Evolutionary conservation across 768 basidiomycete species (phyloP).

Genomic region (Favolaschia claudopus): DNA sequence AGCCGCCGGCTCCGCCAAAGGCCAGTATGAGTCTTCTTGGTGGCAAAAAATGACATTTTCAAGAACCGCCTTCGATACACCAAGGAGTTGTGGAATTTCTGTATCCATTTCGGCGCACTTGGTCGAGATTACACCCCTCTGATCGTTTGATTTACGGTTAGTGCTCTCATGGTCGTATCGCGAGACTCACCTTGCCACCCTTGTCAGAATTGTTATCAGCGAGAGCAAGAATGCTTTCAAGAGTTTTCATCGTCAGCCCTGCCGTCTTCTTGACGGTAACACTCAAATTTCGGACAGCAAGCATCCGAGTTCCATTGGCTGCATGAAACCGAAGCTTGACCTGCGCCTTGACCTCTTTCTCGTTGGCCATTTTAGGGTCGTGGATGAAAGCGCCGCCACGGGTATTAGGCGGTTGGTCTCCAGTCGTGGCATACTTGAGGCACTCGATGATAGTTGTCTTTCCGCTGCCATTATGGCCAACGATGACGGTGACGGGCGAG

Average conservation of each 20-base stretch:
- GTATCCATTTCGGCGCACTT: conserved; percentile 97
- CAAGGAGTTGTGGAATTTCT: conserved; percentile 92
- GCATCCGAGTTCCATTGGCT: conserved; percentile 89
- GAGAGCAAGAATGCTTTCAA: conserved; percentile 87
- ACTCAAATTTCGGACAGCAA: conserved; percentile 88
- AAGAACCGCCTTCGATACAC: conserved; percentile 97
- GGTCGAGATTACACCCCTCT: conserved; percentile 93
- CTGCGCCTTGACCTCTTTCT: conserved; percentile 99
- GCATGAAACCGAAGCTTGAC: conserved; percentile 94
- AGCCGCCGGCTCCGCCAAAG: conserved; percentile 86
- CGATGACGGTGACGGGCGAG: conserved; percentile 96
- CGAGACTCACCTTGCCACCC: conserved; percentile 73
- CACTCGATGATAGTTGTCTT: conserved; percentile 99
- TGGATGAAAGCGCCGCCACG: conserved; percentile 99
- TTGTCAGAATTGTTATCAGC: conserved; percentile 72
- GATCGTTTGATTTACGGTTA: neutral
- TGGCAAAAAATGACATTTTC: conserved; percentile 99
- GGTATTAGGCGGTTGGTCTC: conserved; percentile 96
- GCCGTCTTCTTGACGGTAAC: conserved; percentile 92
- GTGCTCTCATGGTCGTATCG: neutral
- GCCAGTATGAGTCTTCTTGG: conserved; percentile 99
- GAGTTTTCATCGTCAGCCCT: conserved; percentile 94
- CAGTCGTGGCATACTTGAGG: conserved; percentile 98
- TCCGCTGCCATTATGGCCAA: conserved; percentile 97
- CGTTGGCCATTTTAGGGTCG: conserved; percentile 99